These are phyloP conservation scores for Neoboletus brunneissimus DNA, from an alignment of 768 basidiomycete species.

Conservation along the genomic window DNA sequence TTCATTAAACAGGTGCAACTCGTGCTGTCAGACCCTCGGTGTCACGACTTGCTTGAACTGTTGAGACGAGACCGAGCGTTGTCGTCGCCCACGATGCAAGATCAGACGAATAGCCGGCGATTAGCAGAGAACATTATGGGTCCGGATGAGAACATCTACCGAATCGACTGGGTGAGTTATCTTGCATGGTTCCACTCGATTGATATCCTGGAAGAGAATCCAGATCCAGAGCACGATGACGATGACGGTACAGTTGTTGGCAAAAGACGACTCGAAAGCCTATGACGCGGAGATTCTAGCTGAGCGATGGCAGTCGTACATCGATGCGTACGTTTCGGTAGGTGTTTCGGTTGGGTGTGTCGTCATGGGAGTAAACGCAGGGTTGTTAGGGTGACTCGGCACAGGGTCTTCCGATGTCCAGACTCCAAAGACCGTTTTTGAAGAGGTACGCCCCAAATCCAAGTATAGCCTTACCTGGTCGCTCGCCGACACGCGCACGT, in stretches of 20 bases:
- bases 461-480: not conserved
- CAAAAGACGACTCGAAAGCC: slow-evolving; percentile 72
- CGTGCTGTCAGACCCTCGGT: slow-evolving; percentile 65
- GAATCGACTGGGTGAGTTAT: slow-evolving; percentile 71
- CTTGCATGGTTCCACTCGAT: not conserved
- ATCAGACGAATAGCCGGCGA: slow-evolving; percentile 64
- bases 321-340: slow-evolving; percentile 73
- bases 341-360: slow-evolving; percentile 12
- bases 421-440: slow-evolving; percentile 60
- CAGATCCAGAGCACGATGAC: slow-evolving; percentile 65
- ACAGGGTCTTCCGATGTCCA: slow-evolving; percentile 46
- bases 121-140: slow-evolving; percentile 69
- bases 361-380: not conserved
- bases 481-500: not conserved
- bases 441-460: slow-evolving; percentile 45
- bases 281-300: slow-evolving; percentile 77
- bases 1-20: slow-evolving; percentile 89
- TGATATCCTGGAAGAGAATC: not conserved
- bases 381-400: slow-evolving; percentile 53
- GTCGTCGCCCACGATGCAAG: slow-evolving; percentile 60
- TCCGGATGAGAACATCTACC: slow-evolving; percentile 75
- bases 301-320: slow-evolving; percentile 76
- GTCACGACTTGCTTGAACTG: slow-evolving; percentile 68
- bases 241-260: slow-evolving; percentile 71
- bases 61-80: slow-evolving; percentile 67